Evolutionary conservation across 202 grass and related monocot genomes (phyloP).

Genomic region (Cymbopogon flexuosus): DNA sequence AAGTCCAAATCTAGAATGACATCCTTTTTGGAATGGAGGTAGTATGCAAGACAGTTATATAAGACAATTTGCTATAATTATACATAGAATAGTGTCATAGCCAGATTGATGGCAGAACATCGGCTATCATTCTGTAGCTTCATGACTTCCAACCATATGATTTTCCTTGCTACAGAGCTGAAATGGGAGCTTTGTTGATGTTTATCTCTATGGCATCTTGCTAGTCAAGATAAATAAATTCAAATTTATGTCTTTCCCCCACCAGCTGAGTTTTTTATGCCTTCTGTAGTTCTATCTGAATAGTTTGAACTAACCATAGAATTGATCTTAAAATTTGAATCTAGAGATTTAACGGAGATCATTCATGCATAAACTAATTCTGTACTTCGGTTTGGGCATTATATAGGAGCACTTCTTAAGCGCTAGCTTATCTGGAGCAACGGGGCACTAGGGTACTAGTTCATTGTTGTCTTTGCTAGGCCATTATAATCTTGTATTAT

Average conservation of each 20-base stretch:
- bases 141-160: background rate
- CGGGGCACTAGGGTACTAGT: background rate
- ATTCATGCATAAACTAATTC: background rate
- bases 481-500: background rate
- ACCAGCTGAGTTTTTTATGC: background rate
- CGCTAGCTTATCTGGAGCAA: background rate
- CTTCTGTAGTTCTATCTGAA: background rate
- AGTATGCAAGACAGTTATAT: background rate
- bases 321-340: background rate
- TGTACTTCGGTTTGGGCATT: background rate
- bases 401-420: background rate
- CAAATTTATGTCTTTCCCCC: background rate
- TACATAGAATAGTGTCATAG: background rate
- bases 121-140: background rate
- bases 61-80: background rate
- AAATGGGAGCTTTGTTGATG: slow-evolving; percentile 3
- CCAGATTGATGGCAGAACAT: background rate
- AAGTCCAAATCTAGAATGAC: background rate
- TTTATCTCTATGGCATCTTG: background rate
- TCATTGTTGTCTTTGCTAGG: background rate
- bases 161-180: background rate
- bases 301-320: background rate
- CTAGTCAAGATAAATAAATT: background rate
- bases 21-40: background rate
- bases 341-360: background rate